Conservation (phyloP, 2,329 filamentous ascomycete species). For the Cordyceps militaris region DNA sequence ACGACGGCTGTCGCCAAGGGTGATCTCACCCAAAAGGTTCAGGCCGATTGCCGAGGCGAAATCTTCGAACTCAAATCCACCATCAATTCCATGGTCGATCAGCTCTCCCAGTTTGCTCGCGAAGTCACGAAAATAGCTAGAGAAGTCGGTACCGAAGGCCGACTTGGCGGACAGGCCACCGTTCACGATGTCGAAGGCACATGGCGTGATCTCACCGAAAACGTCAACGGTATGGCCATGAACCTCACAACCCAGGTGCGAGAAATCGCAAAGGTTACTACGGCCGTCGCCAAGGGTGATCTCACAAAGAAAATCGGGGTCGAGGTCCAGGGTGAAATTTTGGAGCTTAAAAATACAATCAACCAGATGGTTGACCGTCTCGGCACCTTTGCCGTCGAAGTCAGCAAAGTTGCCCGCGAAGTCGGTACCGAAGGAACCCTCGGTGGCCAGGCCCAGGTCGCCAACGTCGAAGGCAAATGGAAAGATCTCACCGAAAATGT, state of each 20-base stretch:
- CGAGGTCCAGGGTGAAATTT: conserved; percentile 87
- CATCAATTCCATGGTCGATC: conserved; percentile 99
- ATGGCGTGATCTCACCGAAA: conserved; percentile 91
- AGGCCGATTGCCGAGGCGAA: conserved; percentile 85
- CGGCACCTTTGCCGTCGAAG: conserved; percentile 91
- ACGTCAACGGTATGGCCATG: conserved; percentile 98
- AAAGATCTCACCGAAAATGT: conserved; percentile 91
- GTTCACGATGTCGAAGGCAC: conserved; percentile 96
- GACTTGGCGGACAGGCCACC: conserved; percentile 88
- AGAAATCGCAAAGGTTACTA: conserved; percentile 95
- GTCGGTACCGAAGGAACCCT: conserved; percentile 94
- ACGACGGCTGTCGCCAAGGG: conserved; percentile 69
- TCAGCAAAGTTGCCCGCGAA: conserved; percentile 90
- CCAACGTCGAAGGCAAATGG: conserved; percentile 96
- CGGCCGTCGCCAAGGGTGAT: conserved; percentile 88
- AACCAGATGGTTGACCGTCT: conserved; percentile 98
- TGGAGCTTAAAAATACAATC: conserved; percentile 94
- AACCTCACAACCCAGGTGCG: conserved; percentile 96
- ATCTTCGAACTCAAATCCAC: conserved; percentile 94
- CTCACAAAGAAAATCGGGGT: conserved; percentile 94
- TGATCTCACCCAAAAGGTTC: conserved; percentile 93
- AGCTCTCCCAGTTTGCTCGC: conserved; percentile 90
- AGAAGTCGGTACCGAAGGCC: conserved; percentile 93
- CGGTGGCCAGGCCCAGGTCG: conserved; percentile 87
- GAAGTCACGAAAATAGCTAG: conserved; percentile 95